Evolutionary conservation across 768 basidiomycete genomes (phyloP), one percentile per base, ranked within the genome.

Genomic region (Mycena chlorophos): DNA sequence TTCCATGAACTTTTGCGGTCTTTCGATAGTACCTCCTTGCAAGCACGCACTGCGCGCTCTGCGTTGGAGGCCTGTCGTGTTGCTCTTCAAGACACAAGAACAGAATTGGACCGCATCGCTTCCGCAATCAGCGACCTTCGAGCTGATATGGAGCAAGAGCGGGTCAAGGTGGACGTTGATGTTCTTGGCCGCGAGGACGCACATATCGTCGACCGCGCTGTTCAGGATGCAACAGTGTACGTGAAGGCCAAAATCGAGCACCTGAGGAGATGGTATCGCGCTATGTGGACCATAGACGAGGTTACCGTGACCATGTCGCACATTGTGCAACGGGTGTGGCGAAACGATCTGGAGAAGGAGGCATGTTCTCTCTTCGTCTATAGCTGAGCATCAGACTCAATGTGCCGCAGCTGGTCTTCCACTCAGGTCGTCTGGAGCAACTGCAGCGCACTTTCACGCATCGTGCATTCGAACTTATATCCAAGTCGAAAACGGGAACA

Each of bases 381-480:
- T 26, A 25, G 26, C 19, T 29, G 47, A 49, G 14, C n/a, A 17
- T 25, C 49, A 34, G 28, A n/a, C n/a, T n/a, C 37, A 29, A 25
- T 39, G 31, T 14, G 27, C 50, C 47, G n/a, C 52, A 90, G 88
- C 75, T 91, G 31, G 75, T 85, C 34, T 76, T 85, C 47, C 82
- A 88, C 52, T 79, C 85, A 1, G 89, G 89, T 14, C 74, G 78
- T 23, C 73, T 91, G 12, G 68, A 78, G 12, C 68, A 63, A 8
- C 63, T 78, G 13, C 87, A 86, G 67, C 60, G 71, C 14, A 63
- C 72, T 2, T 65, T 84, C 20, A 72, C 78, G 2, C 59, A 64
- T 40, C 72, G 75, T 14, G 76, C 78, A 13, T 74, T 76, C 28
- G 42, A 55, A 3, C 71, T 85, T 17, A 64, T 81, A 19, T 63